phyloP scores from a whole-genome alignment of 1,284 basidiomycete species.

The Ceratorhiza oryzae-sativae region DNA sequence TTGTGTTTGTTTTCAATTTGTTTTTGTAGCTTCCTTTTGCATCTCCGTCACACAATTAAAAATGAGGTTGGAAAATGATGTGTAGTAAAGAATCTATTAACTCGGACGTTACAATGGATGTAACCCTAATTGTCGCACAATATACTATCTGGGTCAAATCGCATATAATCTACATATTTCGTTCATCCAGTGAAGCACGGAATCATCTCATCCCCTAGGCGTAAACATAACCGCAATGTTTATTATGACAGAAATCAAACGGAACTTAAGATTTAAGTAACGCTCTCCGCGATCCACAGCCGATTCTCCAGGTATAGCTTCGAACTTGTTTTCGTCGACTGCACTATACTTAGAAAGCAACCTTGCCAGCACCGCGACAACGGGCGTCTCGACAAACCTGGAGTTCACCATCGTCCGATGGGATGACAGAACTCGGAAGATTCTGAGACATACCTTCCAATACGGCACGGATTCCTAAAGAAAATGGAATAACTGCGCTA shows the following conservation, averaged over 20 bases:
- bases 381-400: conserved; percentile 26
- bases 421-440: not conserved
- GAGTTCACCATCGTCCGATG: not conserved
- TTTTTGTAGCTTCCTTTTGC: no score
- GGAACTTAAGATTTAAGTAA: not conserved
- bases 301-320: not conserved
- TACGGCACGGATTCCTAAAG: conserved; percentile 25
- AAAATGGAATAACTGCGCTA: conserved; percentile 37
- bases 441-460: conserved; percentile 23
- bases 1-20: no score
- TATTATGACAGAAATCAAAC: not conserved
- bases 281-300: not conserved
- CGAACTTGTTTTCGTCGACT: not conserved
- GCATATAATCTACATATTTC: not conserved
- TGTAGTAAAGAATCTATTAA: no score
- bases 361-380: not conserved
- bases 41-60: no score
- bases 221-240: not conserved
- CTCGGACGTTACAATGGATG: no score
- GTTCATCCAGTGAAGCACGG: not conserved
- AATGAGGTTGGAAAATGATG: no score
- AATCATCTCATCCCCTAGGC: not conserved
- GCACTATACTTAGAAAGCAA: conserved; percentile 8
- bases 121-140: no score
- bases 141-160: not conserved